Evolutionary conservation across 192 early-diverging fungal genomes (phyloP), one percentile per base, ranked within the genome.

Genomic region (Dispira parvispora): DNA sequence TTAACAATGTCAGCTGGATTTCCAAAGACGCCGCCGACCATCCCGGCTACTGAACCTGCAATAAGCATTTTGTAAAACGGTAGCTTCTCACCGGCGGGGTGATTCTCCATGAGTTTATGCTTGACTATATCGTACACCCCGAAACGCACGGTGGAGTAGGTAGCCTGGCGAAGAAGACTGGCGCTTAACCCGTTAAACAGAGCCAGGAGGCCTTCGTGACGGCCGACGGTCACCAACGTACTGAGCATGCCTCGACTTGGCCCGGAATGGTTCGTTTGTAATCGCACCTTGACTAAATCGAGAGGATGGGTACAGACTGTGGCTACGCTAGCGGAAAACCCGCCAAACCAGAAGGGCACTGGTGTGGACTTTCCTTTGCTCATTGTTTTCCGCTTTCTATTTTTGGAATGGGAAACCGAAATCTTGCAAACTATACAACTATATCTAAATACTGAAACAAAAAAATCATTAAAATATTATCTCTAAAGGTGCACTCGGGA

Each of bases 281-380:
- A 69, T 11, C 92, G 83, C 27, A 98, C 94, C 69, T 97, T 94
- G 56, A 87, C 76, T 46, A 91, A 76, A 69, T 93, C 90, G 50
- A 96, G 77, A 52, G 88, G 84, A 69, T 95, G 86, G 0, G 82
- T 84, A 32, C 87, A 82, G 11, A 83, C 70, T 26, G 78, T 79
- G 0, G 82, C 80, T 13, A 71, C 45, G 44, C 78, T 78, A 43
- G 82, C 76, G 38, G 82, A 78, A 5, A 61, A 44, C 43, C 58
- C 76, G 67, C 76, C 76, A 58, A 78, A 70, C 74, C 74, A 78
- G 43, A 78, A 78, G 21, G 76, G 76, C 45, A 72, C 70, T 47
- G 65, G 50, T 52, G 50, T 52, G 50, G 18, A 16, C 26, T 52
- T 52, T 52, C 26, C 50, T 3, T 52, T 52, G 50, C 10, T 52